phyloP scores from a whole-genome alignment of 768 basidiomycete genomes.

The Cyclocybe cylindracea region DNA sequence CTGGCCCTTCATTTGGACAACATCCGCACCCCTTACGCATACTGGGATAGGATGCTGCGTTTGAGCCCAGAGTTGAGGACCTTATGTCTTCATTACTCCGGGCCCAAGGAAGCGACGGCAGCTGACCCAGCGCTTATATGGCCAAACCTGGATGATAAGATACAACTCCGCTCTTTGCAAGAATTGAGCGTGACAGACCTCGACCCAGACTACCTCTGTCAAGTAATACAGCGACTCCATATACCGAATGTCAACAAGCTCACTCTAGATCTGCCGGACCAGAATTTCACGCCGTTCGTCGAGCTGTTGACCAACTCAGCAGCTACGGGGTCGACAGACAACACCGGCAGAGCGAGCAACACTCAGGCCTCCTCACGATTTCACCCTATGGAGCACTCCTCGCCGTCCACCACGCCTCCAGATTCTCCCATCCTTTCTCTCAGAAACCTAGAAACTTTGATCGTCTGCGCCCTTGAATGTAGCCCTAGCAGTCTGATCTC shows the following conservation, averaged over 20 bases:
- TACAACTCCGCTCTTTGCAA: conserved; percentile 37
- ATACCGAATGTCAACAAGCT: conserved; percentile 47
- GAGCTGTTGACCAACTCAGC: conserved; percentile 31
- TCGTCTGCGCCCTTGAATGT: conserved; percentile 45
- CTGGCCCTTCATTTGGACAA: conserved; percentile 61
- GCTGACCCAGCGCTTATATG: conserved; percentile 37
- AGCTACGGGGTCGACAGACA: background rate
- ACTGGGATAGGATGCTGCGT: conserved; percentile 57
- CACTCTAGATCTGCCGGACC: conserved; percentile 53
- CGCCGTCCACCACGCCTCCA: background rate
- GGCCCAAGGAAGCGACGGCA: conserved; percentile 38
- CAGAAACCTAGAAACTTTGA: conserved; percentile 33
- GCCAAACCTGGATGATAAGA: conserved; percentile 31
- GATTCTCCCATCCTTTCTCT: conserved; percentile 32
- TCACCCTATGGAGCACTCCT: background rate
- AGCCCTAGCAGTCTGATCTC: conserved; percentile 30
- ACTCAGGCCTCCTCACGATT: conserved; percentile 1
- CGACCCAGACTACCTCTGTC: conserved; percentile 53
- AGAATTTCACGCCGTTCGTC: conserved; percentile 52
- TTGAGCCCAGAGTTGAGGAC: conserved; percentile 46
- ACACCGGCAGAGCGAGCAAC: background rate
- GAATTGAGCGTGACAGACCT: conserved; percentile 56
- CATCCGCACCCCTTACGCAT: conserved; percentile 54
- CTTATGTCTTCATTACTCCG: conserved; percentile 60
- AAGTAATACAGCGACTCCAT: conserved; percentile 44